Evolutionary conservation across 169 alveolate species (phyloP).

Genomic region (Cryptosporidium meleagridis): DNA sequence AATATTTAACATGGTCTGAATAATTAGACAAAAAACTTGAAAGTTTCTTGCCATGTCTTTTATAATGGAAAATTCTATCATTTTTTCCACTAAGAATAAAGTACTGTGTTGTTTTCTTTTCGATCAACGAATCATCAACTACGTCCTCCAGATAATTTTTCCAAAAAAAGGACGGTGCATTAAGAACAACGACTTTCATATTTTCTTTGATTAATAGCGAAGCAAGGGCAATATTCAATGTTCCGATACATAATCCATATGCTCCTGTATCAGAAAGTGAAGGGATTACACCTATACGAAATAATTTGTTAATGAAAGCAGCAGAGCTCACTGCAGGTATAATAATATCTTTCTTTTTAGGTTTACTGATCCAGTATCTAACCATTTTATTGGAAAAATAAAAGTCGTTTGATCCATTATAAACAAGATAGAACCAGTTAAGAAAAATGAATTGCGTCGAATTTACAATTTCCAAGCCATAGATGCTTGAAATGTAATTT

Average conservation of each 20-base stretch:
- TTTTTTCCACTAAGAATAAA: constrained; percentile 15
- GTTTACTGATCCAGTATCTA: constrained; percentile 9
- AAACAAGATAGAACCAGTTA: constrained; percentile 39
- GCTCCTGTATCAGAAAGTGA: constrained; percentile 34
- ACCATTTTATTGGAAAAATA: neutral
- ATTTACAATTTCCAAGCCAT: constrained; percentile 35
- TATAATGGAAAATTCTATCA: constrained; percentile 1
- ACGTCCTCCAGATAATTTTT: neutral
- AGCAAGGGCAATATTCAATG: constrained; percentile 12
- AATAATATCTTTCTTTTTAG: constrained; percentile 30
- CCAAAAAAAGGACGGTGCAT: constrained; percentile 26
- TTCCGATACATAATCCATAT: constrained; percentile 67
- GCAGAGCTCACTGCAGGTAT: constrained; percentile 69
- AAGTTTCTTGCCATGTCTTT: constrained; percentile 21
- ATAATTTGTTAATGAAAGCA: constrained; percentile 43
- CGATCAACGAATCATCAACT: neutral
- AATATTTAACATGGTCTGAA: constrained; percentile 3
- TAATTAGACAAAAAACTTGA: constrained; percentile 31
- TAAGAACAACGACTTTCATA: constrained; percentile 35
- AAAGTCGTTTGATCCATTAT: neutral
- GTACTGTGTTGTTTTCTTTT: constrained; percentile 3
- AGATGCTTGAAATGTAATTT: neutral
- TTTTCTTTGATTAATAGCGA: neutral
- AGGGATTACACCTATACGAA: constrained; percentile 54
- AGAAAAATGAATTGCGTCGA: constrained; percentile 38